Base-by-base conservation (phyloP, 371 early-diverging fungal genomes). In the Circinella minor region DNA sequence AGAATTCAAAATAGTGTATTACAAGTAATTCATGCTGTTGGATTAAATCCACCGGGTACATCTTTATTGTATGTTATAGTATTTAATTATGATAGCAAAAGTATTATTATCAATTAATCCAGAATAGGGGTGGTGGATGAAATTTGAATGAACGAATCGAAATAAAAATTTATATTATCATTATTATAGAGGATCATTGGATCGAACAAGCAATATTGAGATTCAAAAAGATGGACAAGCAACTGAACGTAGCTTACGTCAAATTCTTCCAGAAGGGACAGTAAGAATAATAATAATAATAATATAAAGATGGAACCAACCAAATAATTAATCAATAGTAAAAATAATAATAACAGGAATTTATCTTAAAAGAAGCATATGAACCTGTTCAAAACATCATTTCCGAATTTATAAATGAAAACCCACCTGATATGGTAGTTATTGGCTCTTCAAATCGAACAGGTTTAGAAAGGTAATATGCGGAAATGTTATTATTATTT, bases 401-500 rank as follows among this genome's bases (percentile, higher is more conserved):
- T 10, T 51, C 65, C 36, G 47, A 68, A 13, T 74, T 72, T 55
- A 59, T 77, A 4, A 77, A 79, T 63, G 11, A 73, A 36, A 59
- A 71, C 55, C 71, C 73, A 59, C 77, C 79, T 14, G 67, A 74
- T 63, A 68, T 74, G 64, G 27, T 79, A 3, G 66, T 79, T 1
- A n/a, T 79, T 11, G 79, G 79, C 4, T 79, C 79, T 17, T 72
- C 72, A 4, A 77, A 73, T 47, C 69, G 74, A 46, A 74, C 74
- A 68, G 77, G 79, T 6, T 4, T 79, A 3, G 72, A 76, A 74
- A 79, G 66, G 79, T 77, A 71, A 62, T 57, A 14, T 57, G 27
- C 1, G 27, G 27, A 27, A 27, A 27, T 27, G 27, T 27, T 27
- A 27, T 27, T 27, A 27, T 27, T 27, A 27, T 27, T 27, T 27